These are phyloP conservation scores for Bruguiera hainesii DNA, from an alignment of 441 rosid species.

Conservation along the genomic window DNA sequence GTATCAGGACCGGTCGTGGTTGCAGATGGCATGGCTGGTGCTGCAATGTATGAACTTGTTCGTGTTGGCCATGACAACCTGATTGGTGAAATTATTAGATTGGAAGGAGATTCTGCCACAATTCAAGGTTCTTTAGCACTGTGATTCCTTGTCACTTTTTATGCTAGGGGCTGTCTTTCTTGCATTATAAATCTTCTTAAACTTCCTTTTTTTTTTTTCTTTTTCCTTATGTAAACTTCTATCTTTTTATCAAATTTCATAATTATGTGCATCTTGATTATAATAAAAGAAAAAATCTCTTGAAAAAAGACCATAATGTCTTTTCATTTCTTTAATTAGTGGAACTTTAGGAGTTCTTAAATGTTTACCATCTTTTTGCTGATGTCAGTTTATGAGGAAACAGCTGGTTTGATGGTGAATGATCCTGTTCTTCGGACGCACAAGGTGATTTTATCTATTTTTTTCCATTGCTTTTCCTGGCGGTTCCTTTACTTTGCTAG, in stretches of 20 bases:
- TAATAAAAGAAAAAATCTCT: too few species aligned
- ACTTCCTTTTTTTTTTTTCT: neutral
- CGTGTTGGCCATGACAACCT: conserved; percentile 97
- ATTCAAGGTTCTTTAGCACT: conserved; percentile 66
- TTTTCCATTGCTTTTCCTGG: neutral
- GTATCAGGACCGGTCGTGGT: conserved; percentile 99
- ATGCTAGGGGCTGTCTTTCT: neutral
- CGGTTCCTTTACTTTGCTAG: conserved; percentile 7
- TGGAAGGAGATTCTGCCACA: conserved; percentile 99
- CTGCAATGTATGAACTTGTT: conserved; percentile 99
- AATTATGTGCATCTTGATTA: neutral
- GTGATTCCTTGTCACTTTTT: neutral
- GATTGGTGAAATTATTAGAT: conserved; percentile 95
- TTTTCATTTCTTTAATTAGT: neutral
- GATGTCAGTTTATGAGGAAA: conserved; percentile 90
- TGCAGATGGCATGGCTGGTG: conserved; percentile 99
- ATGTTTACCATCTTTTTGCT: neutral
- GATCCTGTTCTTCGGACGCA: conserved; percentile 96
- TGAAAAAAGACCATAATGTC: too few species aligned
- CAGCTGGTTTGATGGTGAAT: conserved; percentile 91
- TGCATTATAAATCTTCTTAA: neutral
- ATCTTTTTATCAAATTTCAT: neutral
- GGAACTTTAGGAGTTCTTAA: neutral
- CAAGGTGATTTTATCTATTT: conserved; percentile 48
- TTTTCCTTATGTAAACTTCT: neutral